These are phyloP conservation scores for Diaporthe nobilis DNA, from an alignment of 2,329 filamentous ascomycete species.

Conservation along the genomic window DNA sequence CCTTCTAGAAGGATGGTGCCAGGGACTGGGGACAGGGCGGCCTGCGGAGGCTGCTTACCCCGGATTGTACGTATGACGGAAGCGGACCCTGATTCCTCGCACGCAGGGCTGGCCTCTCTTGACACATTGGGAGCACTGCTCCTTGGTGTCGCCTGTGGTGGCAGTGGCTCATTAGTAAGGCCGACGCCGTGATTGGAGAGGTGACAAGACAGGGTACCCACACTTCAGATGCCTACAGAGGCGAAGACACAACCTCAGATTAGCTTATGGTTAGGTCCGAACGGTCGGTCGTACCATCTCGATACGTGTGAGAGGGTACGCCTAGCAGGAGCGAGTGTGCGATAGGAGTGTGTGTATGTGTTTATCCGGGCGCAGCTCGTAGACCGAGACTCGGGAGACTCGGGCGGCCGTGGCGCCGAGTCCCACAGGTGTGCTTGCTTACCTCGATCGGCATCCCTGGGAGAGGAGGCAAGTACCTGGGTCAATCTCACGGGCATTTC, in stretches of 20 bases:
- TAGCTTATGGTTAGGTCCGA: not conserved
- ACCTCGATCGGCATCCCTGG: constrained; percentile 27
- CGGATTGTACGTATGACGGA: constrained; percentile 37
- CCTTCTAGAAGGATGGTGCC: not conserved
- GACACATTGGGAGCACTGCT: constrained; percentile 38
- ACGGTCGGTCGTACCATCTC: constrained; percentile 2
- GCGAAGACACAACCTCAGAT: not conserved
- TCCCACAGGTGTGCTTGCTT: constrained; percentile 6
- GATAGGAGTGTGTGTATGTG: not conserved
- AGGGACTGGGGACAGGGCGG: not conserved
- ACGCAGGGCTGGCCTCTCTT: constrained; percentile 37
- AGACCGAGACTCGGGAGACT: not conserved
- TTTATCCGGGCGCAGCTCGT: not conserved
- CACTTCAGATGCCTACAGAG: constrained; percentile 18
- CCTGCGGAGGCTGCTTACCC: constrained; percentile 18
- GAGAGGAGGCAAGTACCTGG: not conserved
- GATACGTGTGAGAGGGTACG: constrained; percentile 1
- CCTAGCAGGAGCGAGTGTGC: not conserved
- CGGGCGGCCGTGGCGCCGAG: constrained; percentile 1
- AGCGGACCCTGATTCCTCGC: constrained; percentile 36
- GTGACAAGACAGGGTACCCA: constrained; percentile 16
- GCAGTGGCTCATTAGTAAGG: constrained; percentile 5
- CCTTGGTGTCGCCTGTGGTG: constrained; percentile 20
- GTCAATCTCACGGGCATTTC: constrained; percentile 18
- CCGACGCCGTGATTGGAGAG: not conserved